Conservation (phyloP, 2,329 filamentous ascomycete species). For the Fusarium liriodendri region DNA sequence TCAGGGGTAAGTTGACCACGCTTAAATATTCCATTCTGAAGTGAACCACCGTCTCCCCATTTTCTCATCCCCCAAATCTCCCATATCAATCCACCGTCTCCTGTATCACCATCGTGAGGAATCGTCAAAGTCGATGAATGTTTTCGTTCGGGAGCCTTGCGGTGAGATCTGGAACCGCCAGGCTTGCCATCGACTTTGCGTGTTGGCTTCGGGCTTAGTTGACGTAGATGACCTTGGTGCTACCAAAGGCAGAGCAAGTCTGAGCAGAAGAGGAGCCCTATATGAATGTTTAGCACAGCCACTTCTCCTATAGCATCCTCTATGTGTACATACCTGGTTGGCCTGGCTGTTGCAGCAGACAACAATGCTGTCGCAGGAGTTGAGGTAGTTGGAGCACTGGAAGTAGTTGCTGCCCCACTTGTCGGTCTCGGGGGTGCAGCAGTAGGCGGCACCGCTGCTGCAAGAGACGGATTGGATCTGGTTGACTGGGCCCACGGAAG, state of each 20-base stretch:
- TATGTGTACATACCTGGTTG: neutral
- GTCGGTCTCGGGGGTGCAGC: slow-evolving; percentile 1
- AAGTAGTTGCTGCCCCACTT: neutral
- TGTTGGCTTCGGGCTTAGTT: neutral
- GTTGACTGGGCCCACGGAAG: neutral
- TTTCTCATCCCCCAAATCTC: neutral
- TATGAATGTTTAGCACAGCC: neutral
- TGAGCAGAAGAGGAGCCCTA: neutral
- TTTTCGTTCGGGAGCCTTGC: neutral
- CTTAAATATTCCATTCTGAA: neutral
- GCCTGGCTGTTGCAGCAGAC: slow-evolving; percentile 17
- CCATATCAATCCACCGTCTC: neutral
- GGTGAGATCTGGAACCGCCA: neutral
- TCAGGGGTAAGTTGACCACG: neutral
- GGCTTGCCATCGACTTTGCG: neutral
- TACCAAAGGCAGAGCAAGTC: neutral
- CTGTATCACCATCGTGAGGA: neutral
- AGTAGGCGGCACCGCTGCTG: slow-evolving; percentile 7
- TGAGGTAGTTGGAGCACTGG: neutral
- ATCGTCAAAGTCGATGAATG: neutral
- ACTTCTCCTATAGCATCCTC: neutral
- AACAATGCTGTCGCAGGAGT: slow-evolving; percentile 1
- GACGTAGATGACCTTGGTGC: neutral
- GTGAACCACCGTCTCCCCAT: neutral
- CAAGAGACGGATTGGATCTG: neutral